A percentile compares a stretch with the other conserved stretches of the same genome.
Conservation (phyloP, 2,329 filamentous ascomycete genomes). For the Neofusicoccum sp. region DNA sequence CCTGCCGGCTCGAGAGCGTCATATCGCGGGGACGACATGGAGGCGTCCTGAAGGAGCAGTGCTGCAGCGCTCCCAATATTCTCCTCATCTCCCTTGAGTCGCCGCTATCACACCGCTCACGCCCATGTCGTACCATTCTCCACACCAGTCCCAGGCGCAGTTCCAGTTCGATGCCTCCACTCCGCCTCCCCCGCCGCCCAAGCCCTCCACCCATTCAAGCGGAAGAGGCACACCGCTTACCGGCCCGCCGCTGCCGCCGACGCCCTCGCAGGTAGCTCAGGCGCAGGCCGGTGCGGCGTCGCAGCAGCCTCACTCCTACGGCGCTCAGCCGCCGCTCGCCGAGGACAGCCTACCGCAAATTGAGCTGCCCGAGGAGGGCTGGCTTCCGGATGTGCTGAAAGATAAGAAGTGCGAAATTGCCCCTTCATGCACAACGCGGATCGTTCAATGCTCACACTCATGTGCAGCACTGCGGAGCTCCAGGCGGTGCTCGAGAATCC, state of each 20-base stretch:
- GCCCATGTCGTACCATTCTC: conserved; percentile 39
- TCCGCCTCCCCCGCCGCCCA: conserved; percentile 49
- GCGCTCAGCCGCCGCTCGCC: not conserved
- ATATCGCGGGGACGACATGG: conserved; percentile 14
- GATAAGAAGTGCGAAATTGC: conserved; percentile 70
- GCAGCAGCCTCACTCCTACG: conserved; percentile 30
- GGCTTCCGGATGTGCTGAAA: conserved; percentile 73
- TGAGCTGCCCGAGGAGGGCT: conserved; percentile 56
- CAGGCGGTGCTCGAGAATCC: conserved; percentile 65
- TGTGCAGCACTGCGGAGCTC: conserved; percentile 71
- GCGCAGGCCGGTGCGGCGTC: not conserved
- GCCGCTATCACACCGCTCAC: conserved; percentile 6
- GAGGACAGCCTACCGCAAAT: conserved; percentile 5
- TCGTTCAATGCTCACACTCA: conserved; percentile 18
- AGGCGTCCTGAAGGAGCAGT: conserved; percentile 7
- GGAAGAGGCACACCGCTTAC: conserved; percentile 41
- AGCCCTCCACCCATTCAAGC: conserved; percentile 42
- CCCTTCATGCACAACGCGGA: conserved; percentile 21
- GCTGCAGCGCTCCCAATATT: conserved; percentile 14
- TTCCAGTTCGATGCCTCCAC: conserved; percentile 44
- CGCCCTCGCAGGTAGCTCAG: conserved; percentile 21
- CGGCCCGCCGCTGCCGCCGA: conserved; percentile 47
- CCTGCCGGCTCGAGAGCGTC: not conserved
- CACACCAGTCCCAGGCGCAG: conserved; percentile 31
- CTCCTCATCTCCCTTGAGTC: conserved; percentile 5